A percentile compares a stretch with the other conserved stretches of the same genome.
phyloP scores from a whole-genome alignment of 106 monocot species.

The Platanthera zijinensis region DNA sequence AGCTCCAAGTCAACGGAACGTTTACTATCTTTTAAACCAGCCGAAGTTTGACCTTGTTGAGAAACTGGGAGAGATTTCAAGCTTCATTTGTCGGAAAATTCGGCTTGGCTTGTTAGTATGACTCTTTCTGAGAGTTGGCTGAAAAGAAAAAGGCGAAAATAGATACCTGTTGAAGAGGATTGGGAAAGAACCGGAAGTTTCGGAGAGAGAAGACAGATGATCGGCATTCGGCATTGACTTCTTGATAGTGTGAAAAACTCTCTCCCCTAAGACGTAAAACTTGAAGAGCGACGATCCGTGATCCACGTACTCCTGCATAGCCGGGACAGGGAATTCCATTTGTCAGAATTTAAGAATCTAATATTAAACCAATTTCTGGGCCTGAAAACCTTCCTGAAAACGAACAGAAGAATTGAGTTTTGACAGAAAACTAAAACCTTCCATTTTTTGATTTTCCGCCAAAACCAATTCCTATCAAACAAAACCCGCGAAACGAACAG shows the following conservation, averaged over 20 bases:
- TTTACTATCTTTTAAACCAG: neutral
- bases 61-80: constrained; percentile 81
- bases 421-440: no score
- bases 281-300: constrained; percentile 81
- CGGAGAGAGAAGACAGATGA: constrained; percentile 37
- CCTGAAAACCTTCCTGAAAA: no score
- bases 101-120: neutral
- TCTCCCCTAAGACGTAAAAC: constrained; percentile 75
- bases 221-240: constrained; percentile 91
- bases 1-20: constrained; percentile 47
- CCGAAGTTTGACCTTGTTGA: constrained; percentile 26
- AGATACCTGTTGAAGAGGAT: constrained; percentile 79
- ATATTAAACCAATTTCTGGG: no score
- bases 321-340: no score
- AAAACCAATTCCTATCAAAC: no score
- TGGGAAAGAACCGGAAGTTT: constrained; percentile 36
- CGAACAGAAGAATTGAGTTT: no score
- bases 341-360: no score
- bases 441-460: no score
- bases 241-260: constrained; percentile 74
- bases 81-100: constrained; percentile 28
- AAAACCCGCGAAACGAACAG: no score
- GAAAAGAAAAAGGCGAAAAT: neutral
- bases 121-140: neutral
- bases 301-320: constrained; percentile 86